These are phyloP conservation scores for Wallemia ichthyophaga DNA, from an alignment of 1,284 basidiomycete species.

Conservation along the genomic window DNA sequence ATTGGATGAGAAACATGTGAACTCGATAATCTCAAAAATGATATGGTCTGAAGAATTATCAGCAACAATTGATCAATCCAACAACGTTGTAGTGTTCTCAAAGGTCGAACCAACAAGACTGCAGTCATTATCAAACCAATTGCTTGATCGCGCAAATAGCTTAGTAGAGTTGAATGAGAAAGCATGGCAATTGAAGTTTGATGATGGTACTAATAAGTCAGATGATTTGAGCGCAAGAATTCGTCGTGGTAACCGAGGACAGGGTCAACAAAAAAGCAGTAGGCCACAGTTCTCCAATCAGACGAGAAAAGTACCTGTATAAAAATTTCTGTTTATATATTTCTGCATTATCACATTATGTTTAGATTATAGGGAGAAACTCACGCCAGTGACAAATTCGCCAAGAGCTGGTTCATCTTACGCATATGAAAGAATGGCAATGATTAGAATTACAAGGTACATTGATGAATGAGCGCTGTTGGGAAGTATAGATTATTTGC, in stretches of 20 bases:
- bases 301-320: neutral
- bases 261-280: conserved; percentile 11
- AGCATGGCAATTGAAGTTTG: conserved; percentile 61
- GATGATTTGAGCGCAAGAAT: conserved; percentile 19
- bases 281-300: conserved; percentile 4
- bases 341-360: neutral
- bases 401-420: no score
- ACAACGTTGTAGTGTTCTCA: conserved; percentile 63
- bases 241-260: conserved; percentile 11
- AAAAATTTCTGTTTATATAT: neutral
- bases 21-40: conserved; percentile 88
- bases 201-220: conserved; percentile 31
- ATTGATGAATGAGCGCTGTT: no score
- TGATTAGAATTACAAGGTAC: no score
- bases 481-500: no score
- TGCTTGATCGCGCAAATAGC: conserved; percentile 59
- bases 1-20: conserved; percentile 44
- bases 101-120: conserved; percentile 57
- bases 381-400: no score
- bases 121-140: conserved; percentile 60
- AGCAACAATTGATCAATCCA: conserved; percentile 71
- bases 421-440: no score
- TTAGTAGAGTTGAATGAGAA: conserved; percentile 95
- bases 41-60: conserved; percentile 92
- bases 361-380: no score